Conservation (phyloP, 306 rosid species). For the Sicyos edulis region DNA sequence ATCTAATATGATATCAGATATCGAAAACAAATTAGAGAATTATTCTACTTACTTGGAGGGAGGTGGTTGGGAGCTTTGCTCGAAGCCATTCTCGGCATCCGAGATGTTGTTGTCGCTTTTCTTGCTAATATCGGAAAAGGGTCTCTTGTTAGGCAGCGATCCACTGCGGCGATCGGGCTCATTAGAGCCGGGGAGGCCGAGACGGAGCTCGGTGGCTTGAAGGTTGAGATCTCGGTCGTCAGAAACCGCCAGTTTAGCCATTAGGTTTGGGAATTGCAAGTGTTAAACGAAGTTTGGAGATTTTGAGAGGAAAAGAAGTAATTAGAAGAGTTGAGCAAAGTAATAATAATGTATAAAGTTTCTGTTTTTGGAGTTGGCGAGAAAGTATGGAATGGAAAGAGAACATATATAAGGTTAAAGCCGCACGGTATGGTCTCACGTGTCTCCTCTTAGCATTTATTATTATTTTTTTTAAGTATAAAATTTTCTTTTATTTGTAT, state of each 20-base stretch:
- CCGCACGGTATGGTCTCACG: constrained; percentile 18
- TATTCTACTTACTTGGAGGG: constrained; percentile 45
- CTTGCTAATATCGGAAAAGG: not conserved
- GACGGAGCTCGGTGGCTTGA: constrained; percentile 18
- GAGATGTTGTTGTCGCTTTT: not conserved
- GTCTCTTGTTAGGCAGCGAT: not conserved
- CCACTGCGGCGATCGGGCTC: not conserved
- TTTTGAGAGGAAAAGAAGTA: not conserved
- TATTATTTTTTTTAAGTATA: not conserved
- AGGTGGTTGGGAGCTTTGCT: constrained; percentile 23
- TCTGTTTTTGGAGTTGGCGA: not conserved
- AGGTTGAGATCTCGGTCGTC: constrained; percentile 10
- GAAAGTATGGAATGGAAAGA: not conserved
- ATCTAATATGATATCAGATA: no score
- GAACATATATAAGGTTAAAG: not conserved
- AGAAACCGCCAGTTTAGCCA: constrained; percentile 3
- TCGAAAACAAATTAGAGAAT: no score
- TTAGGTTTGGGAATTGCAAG: not conserved
- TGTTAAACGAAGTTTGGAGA: not conserved
- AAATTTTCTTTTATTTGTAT: no score
- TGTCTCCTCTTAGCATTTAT: not conserved
- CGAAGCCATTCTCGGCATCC: constrained; percentile 21
- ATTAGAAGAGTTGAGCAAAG: not conserved
- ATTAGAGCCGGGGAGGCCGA: constrained; percentile 5
- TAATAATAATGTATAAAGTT: not conserved